These are phyloP conservation scores for Nepenthes gracilis DNA, from an alignment of 148 eudicot genomes.

Conservation along the genomic window DNA sequence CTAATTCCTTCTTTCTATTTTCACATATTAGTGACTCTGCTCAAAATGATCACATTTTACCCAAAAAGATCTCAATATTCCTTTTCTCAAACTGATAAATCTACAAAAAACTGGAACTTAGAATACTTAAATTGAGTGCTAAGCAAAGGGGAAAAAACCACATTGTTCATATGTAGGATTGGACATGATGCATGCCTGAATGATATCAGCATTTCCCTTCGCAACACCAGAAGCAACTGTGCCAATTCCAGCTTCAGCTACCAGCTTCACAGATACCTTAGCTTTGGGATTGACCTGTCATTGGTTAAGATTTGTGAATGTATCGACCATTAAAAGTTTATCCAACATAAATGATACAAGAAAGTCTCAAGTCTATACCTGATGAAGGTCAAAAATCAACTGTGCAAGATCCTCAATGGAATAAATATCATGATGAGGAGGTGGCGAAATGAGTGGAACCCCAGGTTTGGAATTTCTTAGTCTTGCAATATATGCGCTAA, in stretches of 20 bases:
- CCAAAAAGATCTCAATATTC: no score
- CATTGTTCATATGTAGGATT: neutral
- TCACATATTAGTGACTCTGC: no score
- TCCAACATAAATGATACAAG: neutral
- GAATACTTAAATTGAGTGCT: neutral
- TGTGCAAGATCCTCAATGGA: constrained; percentile 99
- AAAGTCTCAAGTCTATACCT: constrained; percentile 31
- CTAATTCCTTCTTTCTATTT: no score
- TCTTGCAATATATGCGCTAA: constrained; percentile 98
- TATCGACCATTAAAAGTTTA: neutral
- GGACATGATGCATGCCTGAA: constrained; percentile 47
- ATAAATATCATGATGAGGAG: constrained; percentile 98
- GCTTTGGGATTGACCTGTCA: constrained; percentile 91
- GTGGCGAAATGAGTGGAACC: constrained; percentile 98
- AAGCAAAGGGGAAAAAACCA: neutral
- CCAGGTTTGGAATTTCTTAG: constrained; percentile 97
- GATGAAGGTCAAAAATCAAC: constrained; percentile 94
- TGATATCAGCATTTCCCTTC: constrained; percentile 95
- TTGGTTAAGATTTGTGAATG: constrained; percentile 10
- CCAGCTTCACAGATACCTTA: constrained; percentile 98
- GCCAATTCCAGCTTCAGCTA: constrained; percentile 99
- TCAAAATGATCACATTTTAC: no score
- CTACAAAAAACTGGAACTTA: neutral
- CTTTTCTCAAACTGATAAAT: no score
- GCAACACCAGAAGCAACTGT: constrained; percentile 99